Evolutionary conservation across 108 stramenopile genomes (phyloP).

Genomic region (Nitzschia sp.): DNA sequence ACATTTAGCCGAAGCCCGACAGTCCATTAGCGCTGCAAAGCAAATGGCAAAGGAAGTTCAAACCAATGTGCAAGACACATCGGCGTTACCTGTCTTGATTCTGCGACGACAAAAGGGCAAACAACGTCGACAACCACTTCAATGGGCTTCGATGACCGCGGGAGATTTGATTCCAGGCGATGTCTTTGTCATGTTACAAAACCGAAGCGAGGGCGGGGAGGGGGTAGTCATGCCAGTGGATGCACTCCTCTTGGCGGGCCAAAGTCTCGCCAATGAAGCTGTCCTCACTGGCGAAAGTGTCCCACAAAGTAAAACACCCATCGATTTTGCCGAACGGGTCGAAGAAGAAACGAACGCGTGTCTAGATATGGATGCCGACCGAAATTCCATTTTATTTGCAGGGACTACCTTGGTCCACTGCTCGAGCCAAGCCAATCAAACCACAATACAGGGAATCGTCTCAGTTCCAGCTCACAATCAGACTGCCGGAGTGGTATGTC

Average conservation of each 20-base stretch:
- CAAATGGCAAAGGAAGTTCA: conserved; percentile 57
- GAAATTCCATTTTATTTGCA: conserved; percentile 66
- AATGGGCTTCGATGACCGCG: conserved; percentile 32
- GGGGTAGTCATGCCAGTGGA: conserved; percentile 54
- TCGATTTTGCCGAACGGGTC: conserved; percentile 31
- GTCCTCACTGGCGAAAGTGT: conserved; percentile 87
- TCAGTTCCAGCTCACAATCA: conserved; percentile 15
- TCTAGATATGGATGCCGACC: conserved; percentile 54
- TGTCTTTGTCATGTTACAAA: conserved; percentile 35
- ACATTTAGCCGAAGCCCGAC: conserved; percentile 51
- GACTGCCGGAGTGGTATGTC: conserved; percentile 9
- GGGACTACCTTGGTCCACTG: conserved; percentile 59
- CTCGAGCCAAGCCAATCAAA: not conserved
- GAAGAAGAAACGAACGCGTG: conserved; percentile 6
- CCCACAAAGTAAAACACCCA: conserved; percentile 82
- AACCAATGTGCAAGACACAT: conserved; percentile 29
- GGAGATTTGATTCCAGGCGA: conserved; percentile 62
- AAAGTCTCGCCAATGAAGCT: conserved; percentile 78
- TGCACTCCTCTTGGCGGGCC: conserved; percentile 54
- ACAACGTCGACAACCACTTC: conserved; percentile 3
- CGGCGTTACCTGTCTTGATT: conserved; percentile 27
- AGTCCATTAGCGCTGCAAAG: conserved; percentile 38
- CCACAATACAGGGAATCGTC: not conserved
- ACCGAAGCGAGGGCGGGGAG: too few species aligned
- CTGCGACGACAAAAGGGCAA: conserved; percentile 21